Evolutionary conservation across 805 yeast species (phyloP).

Genomic region (Komagataella mondaviorum): DNA sequence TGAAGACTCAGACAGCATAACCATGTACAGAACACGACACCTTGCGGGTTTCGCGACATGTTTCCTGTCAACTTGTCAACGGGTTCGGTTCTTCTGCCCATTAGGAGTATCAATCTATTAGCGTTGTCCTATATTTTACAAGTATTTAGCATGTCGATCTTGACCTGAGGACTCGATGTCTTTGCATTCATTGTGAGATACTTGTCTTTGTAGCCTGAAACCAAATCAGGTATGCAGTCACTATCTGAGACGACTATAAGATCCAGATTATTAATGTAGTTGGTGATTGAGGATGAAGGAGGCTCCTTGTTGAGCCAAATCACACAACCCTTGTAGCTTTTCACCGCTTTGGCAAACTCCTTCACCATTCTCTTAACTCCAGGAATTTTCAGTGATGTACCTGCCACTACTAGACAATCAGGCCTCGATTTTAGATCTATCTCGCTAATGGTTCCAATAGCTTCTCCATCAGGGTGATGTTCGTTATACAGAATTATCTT

Average conservation of each 20-base stretch:
- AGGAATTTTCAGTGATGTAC: constrained; percentile 76
- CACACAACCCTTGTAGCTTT: constrained; percentile 41
- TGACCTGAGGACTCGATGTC: constrained; percentile 9
- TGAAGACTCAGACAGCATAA: background rate
- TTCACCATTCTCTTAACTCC: constrained; percentile 51
- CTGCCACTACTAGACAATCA: constrained; percentile 71
- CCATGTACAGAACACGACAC: background rate
- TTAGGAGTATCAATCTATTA: background rate
- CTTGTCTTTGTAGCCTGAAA: background rate
- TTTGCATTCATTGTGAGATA: constrained; percentile 6
- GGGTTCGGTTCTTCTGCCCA: no score
- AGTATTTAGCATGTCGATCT: background rate
- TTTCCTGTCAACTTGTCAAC: no score
- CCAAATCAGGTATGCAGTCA: constrained; percentile 30
- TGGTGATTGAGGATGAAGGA: constrained; percentile 35
- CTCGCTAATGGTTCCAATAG: constrained; percentile 65
- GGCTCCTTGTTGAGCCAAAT: constrained; percentile 49
- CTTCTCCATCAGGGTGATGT: constrained; percentile 77
- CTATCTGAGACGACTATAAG: constrained; percentile 53
- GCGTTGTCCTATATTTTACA: background rate
- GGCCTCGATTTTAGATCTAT: constrained; percentile 51
- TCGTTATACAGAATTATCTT: constrained; percentile 63
- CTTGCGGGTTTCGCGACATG: background rate
- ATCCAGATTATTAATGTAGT: constrained; percentile 39
- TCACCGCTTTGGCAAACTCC: constrained; percentile 46